Evolutionary conservation across 1,284 basidiomycete species (phyloP).

Genomic region (Neonothopanus nambi): DNA sequence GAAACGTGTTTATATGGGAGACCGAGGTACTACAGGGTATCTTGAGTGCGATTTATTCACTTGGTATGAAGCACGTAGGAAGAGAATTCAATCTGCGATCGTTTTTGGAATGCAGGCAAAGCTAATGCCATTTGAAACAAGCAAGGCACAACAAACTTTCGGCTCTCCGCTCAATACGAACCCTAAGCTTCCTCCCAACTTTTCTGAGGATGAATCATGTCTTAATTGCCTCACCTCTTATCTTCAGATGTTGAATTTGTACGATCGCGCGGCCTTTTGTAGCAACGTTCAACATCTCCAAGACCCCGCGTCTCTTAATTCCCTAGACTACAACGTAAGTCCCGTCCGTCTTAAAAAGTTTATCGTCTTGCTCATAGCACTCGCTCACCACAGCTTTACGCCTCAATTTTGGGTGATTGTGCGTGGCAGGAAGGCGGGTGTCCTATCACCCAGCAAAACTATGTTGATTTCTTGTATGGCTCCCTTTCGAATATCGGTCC

Average conservation of each 20-base stretch:
- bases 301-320: not conserved
- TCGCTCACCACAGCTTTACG: not conserved
- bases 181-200: not conserved
- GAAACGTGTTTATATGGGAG: too few relatives aligned
- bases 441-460: conserved; percentile 16
- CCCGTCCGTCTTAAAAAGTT: too few relatives aligned
- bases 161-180: too few relatives aligned
- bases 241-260: not conserved
- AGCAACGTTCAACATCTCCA: not conserved
- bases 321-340: not conserved
- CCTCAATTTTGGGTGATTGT: not conserved
- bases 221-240: not conserved
- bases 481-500: conserved; percentile 11
- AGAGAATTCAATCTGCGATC: too few relatives aligned
- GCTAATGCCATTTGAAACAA: too few relatives aligned
- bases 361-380: too few relatives aligned
- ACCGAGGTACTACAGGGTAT: too few relatives aligned
- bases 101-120: too few relatives aligned
- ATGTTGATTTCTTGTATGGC: conserved; percentile 23
- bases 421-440: not conserved
- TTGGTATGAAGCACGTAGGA: too few relatives aligned
- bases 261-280: not conserved
- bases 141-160: too few relatives aligned
- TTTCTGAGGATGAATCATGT: not conserved
- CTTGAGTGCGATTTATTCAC: too few relatives aligned